Percentiles rank a stretch among this genome's conserved stretches.
Conservation (phyloP, 192 early-diverging fungal species). For the Gonapodya prolifera region DNA sequence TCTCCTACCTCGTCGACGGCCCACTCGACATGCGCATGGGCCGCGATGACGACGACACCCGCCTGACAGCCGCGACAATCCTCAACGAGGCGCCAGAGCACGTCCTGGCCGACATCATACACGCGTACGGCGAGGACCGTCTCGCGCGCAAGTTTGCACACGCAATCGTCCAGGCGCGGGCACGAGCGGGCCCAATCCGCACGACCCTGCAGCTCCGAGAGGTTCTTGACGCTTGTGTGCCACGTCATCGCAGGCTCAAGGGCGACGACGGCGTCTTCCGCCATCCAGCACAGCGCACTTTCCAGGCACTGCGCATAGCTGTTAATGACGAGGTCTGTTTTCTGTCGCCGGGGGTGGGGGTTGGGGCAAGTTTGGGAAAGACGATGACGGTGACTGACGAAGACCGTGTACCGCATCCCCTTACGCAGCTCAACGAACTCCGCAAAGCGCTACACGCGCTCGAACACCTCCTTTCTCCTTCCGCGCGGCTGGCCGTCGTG, state of each 20-base stretch:
- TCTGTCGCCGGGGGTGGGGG: too few species aligned
- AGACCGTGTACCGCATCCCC: neutral
- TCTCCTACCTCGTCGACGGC: constrained; percentile 50
- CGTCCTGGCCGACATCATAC: constrained; percentile 51
- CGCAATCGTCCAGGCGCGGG: constrained; percentile 43
- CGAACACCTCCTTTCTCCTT: constrained; percentile 32
- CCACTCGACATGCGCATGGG: constrained; percentile 72
- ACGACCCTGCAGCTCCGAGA: constrained; percentile 43
- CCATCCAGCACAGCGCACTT: constrained; percentile 36
- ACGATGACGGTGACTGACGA: neutral
- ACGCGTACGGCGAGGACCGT: constrained; percentile 52
- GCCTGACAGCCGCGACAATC: constrained; percentile 2
- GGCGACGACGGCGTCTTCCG: constrained; percentile 31
- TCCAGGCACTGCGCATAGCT: constrained; percentile 52
- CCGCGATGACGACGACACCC: constrained; percentile 10
- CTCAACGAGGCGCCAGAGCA: constrained; percentile 29
- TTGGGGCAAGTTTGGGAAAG: too few species aligned
- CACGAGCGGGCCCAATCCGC: constrained; percentile 25
- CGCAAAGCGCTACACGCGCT: constrained; percentile 32
- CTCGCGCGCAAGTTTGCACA: constrained; percentile 40
- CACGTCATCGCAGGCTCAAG: constrained; percentile 21
- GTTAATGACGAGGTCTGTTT: constrained; percentile 50
- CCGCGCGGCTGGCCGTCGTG: constrained; percentile 41
- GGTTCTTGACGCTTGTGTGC: constrained; percentile 34
- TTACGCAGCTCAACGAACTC: constrained; percentile 35